phyloP scores from a whole-genome alignment of 106 monocot species.

The Alisma plantagoaquatica region DNA sequence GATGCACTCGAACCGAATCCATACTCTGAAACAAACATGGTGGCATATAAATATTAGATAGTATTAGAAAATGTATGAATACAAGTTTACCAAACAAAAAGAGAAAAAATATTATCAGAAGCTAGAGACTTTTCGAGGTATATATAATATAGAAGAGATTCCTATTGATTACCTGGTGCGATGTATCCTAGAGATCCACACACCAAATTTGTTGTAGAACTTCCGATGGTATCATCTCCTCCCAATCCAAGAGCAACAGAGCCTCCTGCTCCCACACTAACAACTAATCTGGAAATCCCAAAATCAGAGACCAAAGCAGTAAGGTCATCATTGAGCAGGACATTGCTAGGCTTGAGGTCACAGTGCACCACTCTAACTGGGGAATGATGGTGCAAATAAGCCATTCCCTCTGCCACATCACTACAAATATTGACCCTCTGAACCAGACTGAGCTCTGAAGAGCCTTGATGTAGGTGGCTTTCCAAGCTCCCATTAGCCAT shows the following conservation, averaged over 20 bases:
- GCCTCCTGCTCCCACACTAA: conserved; percentile 17
- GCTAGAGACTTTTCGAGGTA: not conserved
- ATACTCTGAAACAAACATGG: conserved; percentile 22
- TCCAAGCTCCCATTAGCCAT: conserved; percentile 56
- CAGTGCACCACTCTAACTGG: conserved; percentile 48
- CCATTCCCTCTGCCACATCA: conserved; percentile 50
- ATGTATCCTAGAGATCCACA: conserved; percentile 50
- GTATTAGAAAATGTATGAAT: not conserved
- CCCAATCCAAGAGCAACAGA: conserved; percentile 32
- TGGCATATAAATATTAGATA: too few relatives aligned
- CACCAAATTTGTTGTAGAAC: conserved; percentile 32
- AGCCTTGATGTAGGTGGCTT: conserved; percentile 7
- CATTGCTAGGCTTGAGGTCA: conserved; percentile 54
- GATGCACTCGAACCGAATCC: conserved; percentile 32
- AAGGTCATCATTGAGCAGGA: conserved; percentile 51
- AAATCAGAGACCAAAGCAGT: conserved; percentile 54
- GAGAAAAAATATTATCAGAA: not conserved
- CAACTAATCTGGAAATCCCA: conserved; percentile 41
- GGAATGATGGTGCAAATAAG: conserved; percentile 55
- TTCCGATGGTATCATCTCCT: not conserved
- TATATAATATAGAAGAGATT: not conserved
- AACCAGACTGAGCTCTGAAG: conserved; percentile 10
- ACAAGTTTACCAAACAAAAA: conserved; percentile 1
- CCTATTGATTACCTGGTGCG: conserved; percentile 45
- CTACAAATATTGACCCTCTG: conserved; percentile 39